Conservation (phyloP, 495 filamentous ascomycete species). For the Penicillium silybi region DNA sequence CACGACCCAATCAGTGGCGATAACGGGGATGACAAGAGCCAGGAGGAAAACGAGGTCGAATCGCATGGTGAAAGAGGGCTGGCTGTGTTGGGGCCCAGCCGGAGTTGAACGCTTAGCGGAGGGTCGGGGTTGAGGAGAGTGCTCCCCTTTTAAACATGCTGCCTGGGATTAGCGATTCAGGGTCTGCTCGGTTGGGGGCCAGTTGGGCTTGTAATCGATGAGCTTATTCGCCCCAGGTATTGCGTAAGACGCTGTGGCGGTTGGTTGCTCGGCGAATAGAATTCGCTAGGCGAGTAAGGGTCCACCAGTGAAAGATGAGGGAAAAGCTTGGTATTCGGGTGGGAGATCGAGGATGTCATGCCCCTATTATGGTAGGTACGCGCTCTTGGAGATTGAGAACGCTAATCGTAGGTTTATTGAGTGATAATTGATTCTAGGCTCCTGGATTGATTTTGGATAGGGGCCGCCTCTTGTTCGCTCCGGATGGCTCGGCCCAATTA, state of each 20-base stretch:
- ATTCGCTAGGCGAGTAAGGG: not conserved
- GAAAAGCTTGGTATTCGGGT: not conserved
- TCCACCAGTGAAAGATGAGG: not conserved
- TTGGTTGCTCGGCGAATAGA: not conserved
- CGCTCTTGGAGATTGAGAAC: not conserved
- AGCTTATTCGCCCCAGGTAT: not conserved
- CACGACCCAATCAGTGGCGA: not conserved
- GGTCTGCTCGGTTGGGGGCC: not conserved
- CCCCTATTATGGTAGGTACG: not conserved
- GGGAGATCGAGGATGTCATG: not conserved
- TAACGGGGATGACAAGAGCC: not conserved
- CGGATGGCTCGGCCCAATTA: not conserved
- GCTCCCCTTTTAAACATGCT: not conserved
- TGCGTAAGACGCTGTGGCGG: not conserved
- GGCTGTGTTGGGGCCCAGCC: not conserved
- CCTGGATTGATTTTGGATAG: not conserved
- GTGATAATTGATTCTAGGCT: not conserved
- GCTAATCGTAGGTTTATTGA: not conserved
- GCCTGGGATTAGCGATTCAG: not conserved
- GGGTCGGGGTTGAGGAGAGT: not conserved
- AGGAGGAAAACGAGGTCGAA: not conserved
- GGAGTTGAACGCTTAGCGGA: not conserved
- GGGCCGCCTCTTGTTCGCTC: no score
- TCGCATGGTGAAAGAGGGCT: not conserved
- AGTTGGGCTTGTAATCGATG: not conserved